These are phyloP conservation scores for Eucalyptus fibrosa DNA, from an alignment of 345 rosid genomes.

Conservation along the genomic window DNA sequence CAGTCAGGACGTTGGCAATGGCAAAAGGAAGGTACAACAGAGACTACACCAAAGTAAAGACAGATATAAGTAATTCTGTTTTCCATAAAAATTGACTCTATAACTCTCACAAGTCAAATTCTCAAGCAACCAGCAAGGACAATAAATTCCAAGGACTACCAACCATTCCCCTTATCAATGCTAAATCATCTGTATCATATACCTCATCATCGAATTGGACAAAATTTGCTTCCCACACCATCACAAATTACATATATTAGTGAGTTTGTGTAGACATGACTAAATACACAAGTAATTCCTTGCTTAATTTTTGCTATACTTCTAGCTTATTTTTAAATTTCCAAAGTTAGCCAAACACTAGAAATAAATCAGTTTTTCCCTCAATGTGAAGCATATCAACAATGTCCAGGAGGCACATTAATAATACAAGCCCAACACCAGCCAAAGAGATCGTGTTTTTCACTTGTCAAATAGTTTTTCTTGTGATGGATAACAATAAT, in stretches of 20 bases:
- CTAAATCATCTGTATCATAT: background rate
- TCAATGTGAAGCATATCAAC: background rate
- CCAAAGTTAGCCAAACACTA: background rate
- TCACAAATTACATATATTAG: background rate
- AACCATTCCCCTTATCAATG: background rate
- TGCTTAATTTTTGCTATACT: background rate
- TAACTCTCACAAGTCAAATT: background rate
- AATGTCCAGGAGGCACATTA: background rate
- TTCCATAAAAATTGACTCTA: background rate
- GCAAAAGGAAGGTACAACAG: slow-evolving; percentile 89
- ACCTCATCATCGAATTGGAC: background rate
- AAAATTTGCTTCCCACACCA: background rate
- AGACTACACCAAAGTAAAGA: slow-evolving; percentile 40
- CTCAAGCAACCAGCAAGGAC: background rate
- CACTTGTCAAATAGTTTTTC: background rate
- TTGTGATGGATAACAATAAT: background rate
- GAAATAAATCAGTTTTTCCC: background rate
- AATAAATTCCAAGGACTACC: background rate
- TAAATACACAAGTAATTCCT: background rate
- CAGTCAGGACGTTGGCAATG: slow-evolving; percentile 86
- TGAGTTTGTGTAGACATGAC: background rate
- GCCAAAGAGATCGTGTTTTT: background rate
- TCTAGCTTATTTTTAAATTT: background rate
- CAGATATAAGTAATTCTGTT: background rate
- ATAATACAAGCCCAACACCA: background rate